Conservation (phyloP, 108 stramenopile species). For the Bacterosira constricta region DNA sequence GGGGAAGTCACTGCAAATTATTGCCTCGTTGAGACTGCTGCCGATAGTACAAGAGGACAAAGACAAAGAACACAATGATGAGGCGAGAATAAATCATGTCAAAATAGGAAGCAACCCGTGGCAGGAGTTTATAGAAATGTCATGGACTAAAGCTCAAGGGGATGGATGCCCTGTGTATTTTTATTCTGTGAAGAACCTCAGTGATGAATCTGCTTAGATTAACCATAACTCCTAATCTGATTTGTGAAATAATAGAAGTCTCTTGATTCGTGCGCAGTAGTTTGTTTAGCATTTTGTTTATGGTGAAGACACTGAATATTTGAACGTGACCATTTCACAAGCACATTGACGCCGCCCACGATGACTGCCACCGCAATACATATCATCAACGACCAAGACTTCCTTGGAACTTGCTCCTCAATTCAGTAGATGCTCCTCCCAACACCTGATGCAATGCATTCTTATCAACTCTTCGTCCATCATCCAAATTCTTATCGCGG, state of each 20-base stretch:
- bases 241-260: too few relatives aligned
- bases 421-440: constrained; percentile 72
- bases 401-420: constrained; percentile 81
- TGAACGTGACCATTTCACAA: too few relatives aligned
- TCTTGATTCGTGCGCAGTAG: too few relatives aligned
- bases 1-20: constrained; percentile 40
- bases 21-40: constrained; percentile 59
- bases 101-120: constrained; percentile 36
- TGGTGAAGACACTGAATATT: background rate
- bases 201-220: too few relatives aligned
- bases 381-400: constrained; percentile 33
- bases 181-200: constrained; percentile 44
- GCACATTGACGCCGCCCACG: too few relatives aligned
- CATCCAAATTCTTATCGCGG: constrained; percentile 78
- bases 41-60: constrained; percentile 9
- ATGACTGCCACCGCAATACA: background rate
- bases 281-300: background rate
- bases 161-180: constrained; percentile 64
- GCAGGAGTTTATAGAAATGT: constrained; percentile 64
- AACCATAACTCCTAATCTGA: too few relatives aligned
- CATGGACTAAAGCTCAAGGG: constrained; percentile 56
- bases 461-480: constrained; percentile 87
- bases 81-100: constrained; percentile 8
- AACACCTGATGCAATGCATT: constrained; percentile 75
- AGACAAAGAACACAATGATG: background rate